Base-by-base conservation (phyloP, 257 asterid species). In the Solanum megistacrolobum region DNA sequence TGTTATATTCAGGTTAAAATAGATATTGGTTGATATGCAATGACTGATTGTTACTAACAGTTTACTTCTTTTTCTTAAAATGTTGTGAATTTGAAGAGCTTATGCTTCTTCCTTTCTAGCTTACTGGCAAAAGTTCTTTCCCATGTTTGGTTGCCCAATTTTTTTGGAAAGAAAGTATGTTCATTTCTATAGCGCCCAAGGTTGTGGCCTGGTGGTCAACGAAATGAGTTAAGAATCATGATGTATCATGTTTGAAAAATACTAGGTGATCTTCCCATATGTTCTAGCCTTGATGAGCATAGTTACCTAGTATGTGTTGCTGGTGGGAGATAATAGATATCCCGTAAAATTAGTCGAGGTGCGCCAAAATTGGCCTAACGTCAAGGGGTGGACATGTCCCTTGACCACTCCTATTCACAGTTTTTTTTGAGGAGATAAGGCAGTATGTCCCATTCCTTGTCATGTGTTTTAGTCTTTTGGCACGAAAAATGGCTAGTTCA, bases 281-380 rank as follows among this genome's bases (percentile, higher is more conserved):
- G 16, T n/a, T 5, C 71, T n/a, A 65, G 71, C 71, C 13, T 65
- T n/a, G 32, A 12, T 65, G 32, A 11, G n/a, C 16, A 65, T 9
- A n/a, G 31, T n/a, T 65, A 10, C 16, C 0, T 65, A 25, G 71
- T 65, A 65, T 11, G 16, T 25, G 0, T 58, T 58, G 27, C 0
- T 65, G 16, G 0, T 65, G 16, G 16, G 1, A 65, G 32, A 25
- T n/a, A 12, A 10, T 11, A 62, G 14, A n/a, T 62, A 62, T 62
- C 0, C 0, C 0, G 7, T 10, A 10, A 5, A 62, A 62, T 62
- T 23, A 21, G 4, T 62, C 32, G 32, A n/a, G 7, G 8, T n/a
- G 32, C 0, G 3, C 29, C 0, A 10, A 62, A 62, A 25, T n/a
- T 62, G 14, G 32, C 29, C 16, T 0, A 32, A 52, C 9, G n/a